Percentiles rank a stretch among this genome's conserved stretches.
Evolutionary conservation across 2,329 filamentous ascomycete genomes (phyloP).

Genomic region (Ascosphaera apis): DNA sequence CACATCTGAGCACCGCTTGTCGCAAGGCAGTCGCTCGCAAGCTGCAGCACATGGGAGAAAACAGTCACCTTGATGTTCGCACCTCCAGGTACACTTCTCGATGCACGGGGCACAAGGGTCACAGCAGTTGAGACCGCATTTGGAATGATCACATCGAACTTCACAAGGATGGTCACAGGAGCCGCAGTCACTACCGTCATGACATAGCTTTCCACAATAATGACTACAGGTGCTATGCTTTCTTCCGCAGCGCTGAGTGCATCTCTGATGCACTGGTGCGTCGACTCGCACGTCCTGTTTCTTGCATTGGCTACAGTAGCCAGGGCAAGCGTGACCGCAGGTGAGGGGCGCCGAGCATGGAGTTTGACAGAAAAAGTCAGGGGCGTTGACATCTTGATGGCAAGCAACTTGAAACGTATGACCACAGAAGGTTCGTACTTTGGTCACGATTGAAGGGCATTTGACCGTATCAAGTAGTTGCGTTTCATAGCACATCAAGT

Average conservation of each 20-base stretch:
- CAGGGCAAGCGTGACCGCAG: too few species aligned
- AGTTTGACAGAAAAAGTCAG: background rate
- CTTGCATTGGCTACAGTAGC: too few species aligned
- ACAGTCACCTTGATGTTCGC: slow-evolving; percentile 26
- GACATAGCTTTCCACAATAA: slow-evolving; percentile 28
- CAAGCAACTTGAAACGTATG: background rate
- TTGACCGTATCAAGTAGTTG: too few species aligned
- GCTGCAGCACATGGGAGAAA: slow-evolving; percentile 40
- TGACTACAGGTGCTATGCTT: slow-evolving; percentile 33
- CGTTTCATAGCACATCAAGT: background rate
- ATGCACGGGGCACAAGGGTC: slow-evolving; percentile 41
- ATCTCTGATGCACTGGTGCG: slow-evolving; percentile 9
- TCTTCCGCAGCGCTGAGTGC: slow-evolving; percentile 27
- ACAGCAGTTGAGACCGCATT: slow-evolving; percentile 30
- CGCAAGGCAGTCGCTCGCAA: slow-evolving; percentile 44
- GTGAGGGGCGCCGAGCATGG: too few species aligned
- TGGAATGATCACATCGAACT: slow-evolving; percentile 32
- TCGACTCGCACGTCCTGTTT: too few species aligned
- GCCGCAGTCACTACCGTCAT: slow-evolving; percentile 17
- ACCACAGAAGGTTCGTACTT: background rate
- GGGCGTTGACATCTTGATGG: background rate
- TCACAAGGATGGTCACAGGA: slow-evolving; percentile 25
- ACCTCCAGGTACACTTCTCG: slow-evolving; percentile 31
- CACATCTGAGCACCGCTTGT: slow-evolving; percentile 29
- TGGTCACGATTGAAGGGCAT: too few species aligned